These are phyloP conservation scores for Mortierella sp. DNA, from an alignment of 371 early-diverging fungal species.

Conservation along the genomic window DNA sequence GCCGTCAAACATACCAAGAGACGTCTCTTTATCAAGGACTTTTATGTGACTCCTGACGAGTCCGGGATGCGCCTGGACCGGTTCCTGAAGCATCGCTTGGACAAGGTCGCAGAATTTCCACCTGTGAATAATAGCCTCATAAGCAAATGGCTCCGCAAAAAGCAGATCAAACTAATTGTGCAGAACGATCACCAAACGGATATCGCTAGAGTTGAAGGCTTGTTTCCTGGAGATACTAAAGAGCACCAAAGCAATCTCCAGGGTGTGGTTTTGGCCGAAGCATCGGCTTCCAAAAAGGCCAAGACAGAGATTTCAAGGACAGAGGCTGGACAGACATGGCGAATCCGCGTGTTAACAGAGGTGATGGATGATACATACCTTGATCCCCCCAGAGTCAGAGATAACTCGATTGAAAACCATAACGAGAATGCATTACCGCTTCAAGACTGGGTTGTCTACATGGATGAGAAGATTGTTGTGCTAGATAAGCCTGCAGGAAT, in stretches of 20 bases:
- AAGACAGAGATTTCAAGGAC: constrained; percentile 6
- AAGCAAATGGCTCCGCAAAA: constrained; percentile 38
- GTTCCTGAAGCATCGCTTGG: constrained; percentile 27
- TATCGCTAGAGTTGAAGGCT: too few species aligned
- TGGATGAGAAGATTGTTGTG: constrained; percentile 27
- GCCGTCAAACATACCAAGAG: not conserved
- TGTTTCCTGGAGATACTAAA: not conserved
- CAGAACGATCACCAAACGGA: not conserved
- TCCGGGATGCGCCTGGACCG: constrained; percentile 48
- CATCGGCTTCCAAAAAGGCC: not conserved
- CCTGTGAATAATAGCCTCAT: constrained; percentile 13
- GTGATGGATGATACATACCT: not conserved
- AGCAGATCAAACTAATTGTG: constrained; percentile 17
- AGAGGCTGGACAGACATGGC: constrained; percentile 35
- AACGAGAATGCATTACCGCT: constrained; percentile 17
- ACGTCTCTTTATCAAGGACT: constrained; percentile 22
- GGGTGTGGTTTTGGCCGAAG: not conserved
- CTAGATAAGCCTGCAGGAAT: constrained; percentile 41
- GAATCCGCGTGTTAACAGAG: constrained; percentile 13
- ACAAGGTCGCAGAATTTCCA: not conserved
- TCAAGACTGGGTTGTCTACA: constrained; percentile 34
- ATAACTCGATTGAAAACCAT: not conserved
- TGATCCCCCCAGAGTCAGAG: not conserved
- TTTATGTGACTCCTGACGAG: constrained; percentile 28
- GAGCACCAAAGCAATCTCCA: not conserved